These are phyloP conservation scores for Chrysoporthe deuterocubensis DNA, from an alignment of 2,329 filamentous ascomycete genomes.

Conservation along the genomic window DNA sequence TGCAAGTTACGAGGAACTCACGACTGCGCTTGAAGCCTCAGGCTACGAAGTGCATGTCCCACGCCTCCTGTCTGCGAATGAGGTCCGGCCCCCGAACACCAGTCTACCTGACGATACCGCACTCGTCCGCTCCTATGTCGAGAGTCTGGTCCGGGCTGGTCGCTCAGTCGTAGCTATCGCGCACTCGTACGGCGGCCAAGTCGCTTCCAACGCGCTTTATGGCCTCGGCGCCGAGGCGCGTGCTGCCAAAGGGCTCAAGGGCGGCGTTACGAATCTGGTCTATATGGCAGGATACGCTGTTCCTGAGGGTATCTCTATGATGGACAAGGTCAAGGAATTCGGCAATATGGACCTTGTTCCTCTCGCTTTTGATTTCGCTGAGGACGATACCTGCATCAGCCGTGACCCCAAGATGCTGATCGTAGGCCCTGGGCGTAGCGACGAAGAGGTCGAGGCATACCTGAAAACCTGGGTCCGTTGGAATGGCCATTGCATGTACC, in stretches of 20 bases:
- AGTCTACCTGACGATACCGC: constrained; percentile 31
- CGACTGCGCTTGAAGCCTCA: constrained; percentile 26
- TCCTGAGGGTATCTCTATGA: constrained; percentile 11
- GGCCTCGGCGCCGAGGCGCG: constrained; percentile 30
- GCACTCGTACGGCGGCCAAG: constrained; percentile 38
- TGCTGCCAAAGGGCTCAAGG: constrained; percentile 25
- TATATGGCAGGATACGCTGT: constrained; percentile 22
- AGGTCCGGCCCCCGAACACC: constrained; percentile 33
- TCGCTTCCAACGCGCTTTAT: constrained; percentile 34
- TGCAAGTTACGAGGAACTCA: constrained; percentile 31
- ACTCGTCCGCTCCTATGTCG: constrained; percentile 31
- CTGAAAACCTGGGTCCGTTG: neutral
- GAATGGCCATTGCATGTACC: constrained; percentile 15
- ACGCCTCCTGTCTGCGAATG: constrained; percentile 29
- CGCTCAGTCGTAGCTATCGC: constrained; percentile 31
- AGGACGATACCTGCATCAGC: constrained; percentile 9
- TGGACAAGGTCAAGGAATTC: constrained; percentile 15
- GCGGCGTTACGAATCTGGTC: constrained; percentile 34
- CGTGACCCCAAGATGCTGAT: constrained; percentile 11
- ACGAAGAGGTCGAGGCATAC: neutral
- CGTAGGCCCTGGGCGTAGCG: neutral
- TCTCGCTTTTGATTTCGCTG: constrained; percentile 11
- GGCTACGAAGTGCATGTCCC: constrained; percentile 33
- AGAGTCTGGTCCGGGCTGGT: constrained; percentile 32
- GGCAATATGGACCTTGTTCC: constrained; percentile 8